phyloP scores from a whole-genome alignment of 805 yeast species.

The Cyberlindnera samutprakarnensis region DNA sequence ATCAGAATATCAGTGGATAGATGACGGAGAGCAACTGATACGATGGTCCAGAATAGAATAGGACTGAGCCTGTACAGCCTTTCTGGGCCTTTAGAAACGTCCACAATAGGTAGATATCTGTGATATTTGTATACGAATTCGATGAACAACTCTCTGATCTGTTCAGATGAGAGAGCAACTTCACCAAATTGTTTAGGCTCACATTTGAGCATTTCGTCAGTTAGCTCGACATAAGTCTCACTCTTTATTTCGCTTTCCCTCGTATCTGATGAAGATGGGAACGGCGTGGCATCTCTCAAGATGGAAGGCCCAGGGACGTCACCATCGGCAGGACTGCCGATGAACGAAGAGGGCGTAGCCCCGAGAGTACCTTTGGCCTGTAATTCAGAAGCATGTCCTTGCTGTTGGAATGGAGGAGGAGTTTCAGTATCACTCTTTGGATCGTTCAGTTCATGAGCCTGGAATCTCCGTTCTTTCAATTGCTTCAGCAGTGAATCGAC shows the following conservation, averaged over 20 bases:
- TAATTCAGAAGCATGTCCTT: not conserved
- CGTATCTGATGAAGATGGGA: slow-evolving; percentile 6
- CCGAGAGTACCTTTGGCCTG: slow-evolving; percentile 1
- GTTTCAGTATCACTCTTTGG: not conserved
- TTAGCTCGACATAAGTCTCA: slow-evolving; percentile 16
- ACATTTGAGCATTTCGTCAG: slow-evolving; percentile 39
- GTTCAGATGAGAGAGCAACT: slow-evolving; percentile 50
- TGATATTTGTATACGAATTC: slow-evolving; percentile 79
- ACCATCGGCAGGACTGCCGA: not conserved
- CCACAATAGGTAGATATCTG: slow-evolving; percentile 82
- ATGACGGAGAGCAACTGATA: slow-evolving; percentile 77
- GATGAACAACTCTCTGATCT: slow-evolving; percentile 52
- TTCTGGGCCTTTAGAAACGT: slow-evolving; percentile 76
- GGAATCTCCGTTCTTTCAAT: slow-evolving; percentile 13
- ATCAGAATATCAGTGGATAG: slow-evolving; percentile 39
- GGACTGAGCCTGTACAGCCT: slow-evolving; percentile 74
- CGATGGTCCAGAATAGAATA: slow-evolving; percentile 87
- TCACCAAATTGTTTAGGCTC: slow-evolving; percentile 67
- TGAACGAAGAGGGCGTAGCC: not conserved
- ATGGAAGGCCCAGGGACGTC: slow-evolving; percentile 18
- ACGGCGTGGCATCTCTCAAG: slow-evolving; percentile 16
- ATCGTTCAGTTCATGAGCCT: slow-evolving; percentile 13
- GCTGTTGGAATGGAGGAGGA: too few relatives aligned
- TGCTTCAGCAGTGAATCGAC: slow-evolving; percentile 17
- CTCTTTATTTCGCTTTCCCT: slow-evolving; percentile 5